These are phyloP conservation scores for Coemansia sp. DNA, from an alignment of 192 early-diverging fungal genomes.

Conservation along the genomic window DNA sequence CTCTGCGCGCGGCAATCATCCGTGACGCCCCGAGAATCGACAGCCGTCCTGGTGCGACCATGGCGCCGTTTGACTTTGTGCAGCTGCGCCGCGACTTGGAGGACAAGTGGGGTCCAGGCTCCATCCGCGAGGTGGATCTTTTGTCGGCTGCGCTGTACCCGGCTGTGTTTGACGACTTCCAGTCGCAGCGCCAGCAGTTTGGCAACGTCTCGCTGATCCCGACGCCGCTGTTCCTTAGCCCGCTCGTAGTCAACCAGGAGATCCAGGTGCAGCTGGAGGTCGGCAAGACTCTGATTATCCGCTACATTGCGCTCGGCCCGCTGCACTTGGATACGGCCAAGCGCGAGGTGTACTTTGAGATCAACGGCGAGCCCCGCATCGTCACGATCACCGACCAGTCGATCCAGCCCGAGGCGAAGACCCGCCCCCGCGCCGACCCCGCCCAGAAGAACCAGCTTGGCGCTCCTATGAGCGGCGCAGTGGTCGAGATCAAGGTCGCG, in stretches of 20 bases:
- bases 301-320: conserved; percentile 87
- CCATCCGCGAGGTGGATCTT: conserved; percentile 87
- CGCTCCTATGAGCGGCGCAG: conserved; percentile 96
- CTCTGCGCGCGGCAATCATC: conserved; percentile 82
- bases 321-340: conserved; percentile 67
- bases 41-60: conserved; percentile 80
- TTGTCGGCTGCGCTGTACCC: conserved; percentile 92
- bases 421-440: conserved; percentile 78
- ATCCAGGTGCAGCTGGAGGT: conserved; percentile 84
- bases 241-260: conserved; percentile 88
- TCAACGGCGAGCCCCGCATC: conserved; percentile 94
- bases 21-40: conserved; percentile 76
- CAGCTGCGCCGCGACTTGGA: conserved; percentile 72
- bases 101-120: conserved; percentile 77
- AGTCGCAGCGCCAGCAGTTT: conserved; percentile 69
- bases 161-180: conserved; percentile 89
- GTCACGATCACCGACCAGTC: conserved; percentile 71
- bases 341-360: conserved; percentile 94
- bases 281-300: conserved; percentile 90
- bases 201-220: conserved; percentile 91
- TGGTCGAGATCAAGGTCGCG: conserved; percentile 89
- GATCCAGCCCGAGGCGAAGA: conserved; percentile 61
- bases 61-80: conserved; percentile 80
- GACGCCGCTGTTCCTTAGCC: conserved; percentile 88
- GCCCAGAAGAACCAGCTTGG: conserved; percentile 80